Evolutionary conservation across 1,284 basidiomycete species (phyloP), one percentile per base, ranked within the genome.

Genomic region (Phlebopus sp.): DNA sequence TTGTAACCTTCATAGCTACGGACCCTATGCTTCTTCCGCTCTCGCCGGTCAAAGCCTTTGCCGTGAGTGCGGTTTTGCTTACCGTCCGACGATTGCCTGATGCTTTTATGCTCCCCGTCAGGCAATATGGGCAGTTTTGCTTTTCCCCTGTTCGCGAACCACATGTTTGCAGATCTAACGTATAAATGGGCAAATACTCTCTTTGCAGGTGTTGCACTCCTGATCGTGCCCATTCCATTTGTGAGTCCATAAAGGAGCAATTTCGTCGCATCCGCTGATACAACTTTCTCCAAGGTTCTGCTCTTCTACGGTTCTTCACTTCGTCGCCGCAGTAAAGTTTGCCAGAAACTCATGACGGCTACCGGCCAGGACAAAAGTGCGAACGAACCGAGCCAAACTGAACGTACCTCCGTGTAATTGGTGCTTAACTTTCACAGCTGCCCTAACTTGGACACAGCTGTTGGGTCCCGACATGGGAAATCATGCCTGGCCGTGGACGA

Each of bases 1-100:
- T 52, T 32, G 49, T 39, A 29, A 21, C 29, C 37, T 8, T 9
- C 37, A 21, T 37, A 84, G 81, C 57, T 86, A 86, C 56, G 82
- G 82, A 0, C 74, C 80, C 1, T 90, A 81, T 54, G 87, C 88
- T 2, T 86, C 84, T 0, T 87, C 84, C 8, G 86, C 86, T 4
- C 67, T 89, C 10, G 87, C 88, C 0, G 87, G 84, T 0, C 87
- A 90, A 62, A 82, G 82, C 58, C 71, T 89, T 19, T 79, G 75
- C 50, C 75, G 84, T 79, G 69, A 56, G 76, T 70, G 19, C 18
- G 21, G 27, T 45, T 5, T 15, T 15, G 17, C 32, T 17, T 19
- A n/a, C 11, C 3, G 11, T 9, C 31, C 21, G 18, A 27, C 4
- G 8, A 10, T 10, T 18, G 7, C 10, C 19, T 47, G 10, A 47